Evolutionary conservation across 1,139 yeast genomes (phyloP).

Genomic region (Lodderomyces elongisporus): DNA sequence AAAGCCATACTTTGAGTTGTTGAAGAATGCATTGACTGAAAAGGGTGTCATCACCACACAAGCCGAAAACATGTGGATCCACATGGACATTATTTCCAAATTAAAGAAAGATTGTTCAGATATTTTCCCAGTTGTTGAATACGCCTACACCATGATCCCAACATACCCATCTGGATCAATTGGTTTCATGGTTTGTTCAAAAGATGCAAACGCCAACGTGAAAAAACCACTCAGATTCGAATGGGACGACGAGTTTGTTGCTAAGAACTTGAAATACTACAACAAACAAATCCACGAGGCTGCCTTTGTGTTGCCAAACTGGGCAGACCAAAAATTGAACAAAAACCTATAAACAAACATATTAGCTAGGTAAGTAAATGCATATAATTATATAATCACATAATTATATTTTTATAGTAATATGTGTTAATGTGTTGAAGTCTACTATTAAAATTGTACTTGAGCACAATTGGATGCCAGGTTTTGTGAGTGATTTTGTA

Average conservation of each 20-base stretch:
- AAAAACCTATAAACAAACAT: conserved; percentile 10
- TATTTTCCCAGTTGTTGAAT: conserved; percentile 85
- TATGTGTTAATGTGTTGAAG: no score
- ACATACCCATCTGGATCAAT: conserved; percentile 93
- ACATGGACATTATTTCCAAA: conserved; percentile 70
- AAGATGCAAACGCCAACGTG: conserved; percentile 61
- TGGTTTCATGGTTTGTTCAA: conserved; percentile 90
- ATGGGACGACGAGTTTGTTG: conserved; percentile 59
- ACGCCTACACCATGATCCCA: conserved; percentile 85
- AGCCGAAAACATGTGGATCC: conserved; percentile 88
- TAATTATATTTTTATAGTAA: no score
- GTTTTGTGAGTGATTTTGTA: no score
- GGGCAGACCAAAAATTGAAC: conserved; percentile 54
- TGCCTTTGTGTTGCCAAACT: conserved; percentile 81
- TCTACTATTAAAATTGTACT: no score
- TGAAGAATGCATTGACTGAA: conserved; percentile 73
- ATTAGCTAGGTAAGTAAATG: no score
- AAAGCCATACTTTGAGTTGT: conserved; percentile 75
- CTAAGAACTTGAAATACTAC: conserved; percentile 68
- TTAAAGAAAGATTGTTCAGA: conserved; percentile 69
- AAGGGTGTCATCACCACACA: conserved; percentile 90
- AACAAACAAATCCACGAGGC: conserved; percentile 77
- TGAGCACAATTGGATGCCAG: no score
- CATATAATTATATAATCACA: no score
- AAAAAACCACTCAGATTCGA: conserved; percentile 61